Conservation (phyloP, 1,139 yeast genomes). For the Saccharomycopsis hybrid region DNA sequence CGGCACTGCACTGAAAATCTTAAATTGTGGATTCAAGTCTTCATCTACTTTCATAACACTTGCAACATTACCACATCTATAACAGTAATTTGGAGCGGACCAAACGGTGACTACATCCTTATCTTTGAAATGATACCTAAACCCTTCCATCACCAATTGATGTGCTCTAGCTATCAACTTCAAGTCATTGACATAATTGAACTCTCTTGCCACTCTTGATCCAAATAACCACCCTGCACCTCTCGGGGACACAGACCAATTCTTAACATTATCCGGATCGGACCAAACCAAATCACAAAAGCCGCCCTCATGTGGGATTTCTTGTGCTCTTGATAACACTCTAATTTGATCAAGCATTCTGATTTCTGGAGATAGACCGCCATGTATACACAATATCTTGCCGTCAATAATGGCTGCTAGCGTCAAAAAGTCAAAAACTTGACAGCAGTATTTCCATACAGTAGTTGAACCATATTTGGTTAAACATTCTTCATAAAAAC, state of each 20-base stretch:
- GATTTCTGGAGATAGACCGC: constrained; percentile 96
- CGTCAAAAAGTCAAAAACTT: constrained; percentile 88
- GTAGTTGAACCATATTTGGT: constrained; percentile 93
- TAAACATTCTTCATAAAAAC: constrained; percentile 86
- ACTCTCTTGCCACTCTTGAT: constrained; percentile 76
- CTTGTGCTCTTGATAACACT: constrained; percentile 94
- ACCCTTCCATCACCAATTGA: constrained; percentile 97
- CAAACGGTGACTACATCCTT: constrained; percentile 79
- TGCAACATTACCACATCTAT: constrained; percentile 92
- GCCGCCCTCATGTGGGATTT: constrained; percentile 98
- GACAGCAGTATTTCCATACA: constrained; percentile 97
- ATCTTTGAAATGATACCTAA: constrained; percentile 79
- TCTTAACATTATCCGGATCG: constrained; percentile 93
- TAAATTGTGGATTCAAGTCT: constrained; percentile 79
- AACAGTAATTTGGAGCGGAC: constrained; percentile 94
- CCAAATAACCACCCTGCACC: constrained; percentile 98
- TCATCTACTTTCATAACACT: constrained; percentile 82
- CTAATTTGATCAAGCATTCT: constrained; percentile 95
- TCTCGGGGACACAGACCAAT: constrained; percentile 97
- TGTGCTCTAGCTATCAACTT: constrained; percentile 94
- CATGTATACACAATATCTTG: constrained; percentile 87
- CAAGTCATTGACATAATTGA: constrained; percentile 72
- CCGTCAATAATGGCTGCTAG: constrained; percentile 95
- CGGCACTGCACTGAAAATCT: constrained; percentile 92
- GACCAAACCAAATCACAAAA: constrained; percentile 98